Conservation (phyloP, 106 monocot species). For the Dendrobium chrysotoxum region DNA sequence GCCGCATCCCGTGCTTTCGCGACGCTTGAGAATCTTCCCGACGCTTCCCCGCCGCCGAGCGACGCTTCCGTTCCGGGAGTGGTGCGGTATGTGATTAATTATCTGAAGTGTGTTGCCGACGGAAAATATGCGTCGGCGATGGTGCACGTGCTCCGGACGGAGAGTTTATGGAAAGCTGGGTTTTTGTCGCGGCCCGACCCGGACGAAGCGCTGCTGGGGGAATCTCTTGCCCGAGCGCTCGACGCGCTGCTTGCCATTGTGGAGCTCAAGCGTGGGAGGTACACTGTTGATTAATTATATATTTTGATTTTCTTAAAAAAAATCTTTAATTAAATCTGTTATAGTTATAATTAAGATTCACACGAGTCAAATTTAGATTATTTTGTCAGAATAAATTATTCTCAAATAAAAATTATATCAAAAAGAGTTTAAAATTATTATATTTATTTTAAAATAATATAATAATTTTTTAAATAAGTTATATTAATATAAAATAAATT, state of each 20-base stretch:
- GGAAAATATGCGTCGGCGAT: slow-evolving; percentile 22
- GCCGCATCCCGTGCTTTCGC: slow-evolving; percentile 31
- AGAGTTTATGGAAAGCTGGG: slow-evolving; percentile 35
- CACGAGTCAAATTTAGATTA: too few species aligned
- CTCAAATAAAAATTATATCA: too few species aligned
- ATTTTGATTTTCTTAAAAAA: too few species aligned
- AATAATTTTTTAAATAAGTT: too few species aligned
- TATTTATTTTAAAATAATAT: too few species aligned
- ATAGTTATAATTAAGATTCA: too few species aligned
- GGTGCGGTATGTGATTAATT: slow-evolving; percentile 39
- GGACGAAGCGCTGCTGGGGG: slow-evolving; percentile 18
- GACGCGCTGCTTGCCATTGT: slow-evolving; percentile 35
- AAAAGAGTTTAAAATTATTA: too few species aligned
- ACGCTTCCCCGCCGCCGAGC: slow-evolving; percentile 8
- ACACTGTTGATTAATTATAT: background rate
- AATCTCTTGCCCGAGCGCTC: slow-evolving; percentile 17
- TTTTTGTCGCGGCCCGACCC: slow-evolving; percentile 9
- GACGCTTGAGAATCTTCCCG: slow-evolving; percentile 31
- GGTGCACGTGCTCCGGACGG: slow-evolving; percentile 33
- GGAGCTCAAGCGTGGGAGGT: slow-evolving; percentile 20
- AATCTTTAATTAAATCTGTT: too few species aligned
- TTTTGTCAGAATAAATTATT: too few species aligned
- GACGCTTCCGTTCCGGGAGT: slow-evolving; percentile 37
- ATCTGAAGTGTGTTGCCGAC: slow-evolving; percentile 33
- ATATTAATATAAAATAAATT: too few species aligned